A percentile compares a stretch with the other conserved stretches of the same genome.
These are phyloP conservation scores for Cercospora janseana DNA, from an alignment of 2,329 filamentous ascomycete genomes.

Conservation along the genomic window DNA sequence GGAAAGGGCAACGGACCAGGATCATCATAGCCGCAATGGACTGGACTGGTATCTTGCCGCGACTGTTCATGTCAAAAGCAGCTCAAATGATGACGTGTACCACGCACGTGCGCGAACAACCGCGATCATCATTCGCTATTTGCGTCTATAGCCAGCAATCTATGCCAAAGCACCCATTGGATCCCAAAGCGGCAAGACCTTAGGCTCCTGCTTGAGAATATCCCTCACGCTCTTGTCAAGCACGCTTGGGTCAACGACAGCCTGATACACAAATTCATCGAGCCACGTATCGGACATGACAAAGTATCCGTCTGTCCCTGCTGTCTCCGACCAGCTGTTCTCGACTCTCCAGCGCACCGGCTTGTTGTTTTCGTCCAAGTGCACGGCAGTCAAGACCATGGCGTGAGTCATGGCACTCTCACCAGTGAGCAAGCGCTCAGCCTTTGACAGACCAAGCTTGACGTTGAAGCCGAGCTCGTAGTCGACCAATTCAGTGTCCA, in stretches of 20 bases:
- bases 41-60: too few relatives aligned
- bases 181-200: constrained; percentile 60
- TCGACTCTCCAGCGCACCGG: constrained; percentile 79
- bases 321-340: constrained; percentile 74
- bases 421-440: constrained; percentile 67
- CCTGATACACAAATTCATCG: constrained; percentile 75
- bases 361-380: constrained; percentile 64
- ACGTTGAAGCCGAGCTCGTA: constrained; percentile 84
- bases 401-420: constrained; percentile 88
- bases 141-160: too few relatives aligned
- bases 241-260: constrained; percentile 69
- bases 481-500: constrained; percentile 75
- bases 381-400: constrained; percentile 86
- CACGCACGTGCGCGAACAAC: too few relatives aligned
- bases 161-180: constrained; percentile 43
- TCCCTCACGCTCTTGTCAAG: constrained; percentile 63
- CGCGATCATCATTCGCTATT: too few relatives aligned
- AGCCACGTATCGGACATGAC: constrained; percentile 76
- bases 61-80: too few relatives aligned
- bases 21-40: too few relatives aligned
- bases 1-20: too few relatives aligned
- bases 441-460: constrained; percentile 70
- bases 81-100: too few relatives aligned
- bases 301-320: constrained; percentile 77
- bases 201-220: constrained; percentile 67